Percentiles rank a stretch among this genome's conserved stretches.
These are phyloP conservation scores for Nematodospora valgi DNA, from an alignment of 805 yeast genomes.

Conservation along the genomic window DNA sequence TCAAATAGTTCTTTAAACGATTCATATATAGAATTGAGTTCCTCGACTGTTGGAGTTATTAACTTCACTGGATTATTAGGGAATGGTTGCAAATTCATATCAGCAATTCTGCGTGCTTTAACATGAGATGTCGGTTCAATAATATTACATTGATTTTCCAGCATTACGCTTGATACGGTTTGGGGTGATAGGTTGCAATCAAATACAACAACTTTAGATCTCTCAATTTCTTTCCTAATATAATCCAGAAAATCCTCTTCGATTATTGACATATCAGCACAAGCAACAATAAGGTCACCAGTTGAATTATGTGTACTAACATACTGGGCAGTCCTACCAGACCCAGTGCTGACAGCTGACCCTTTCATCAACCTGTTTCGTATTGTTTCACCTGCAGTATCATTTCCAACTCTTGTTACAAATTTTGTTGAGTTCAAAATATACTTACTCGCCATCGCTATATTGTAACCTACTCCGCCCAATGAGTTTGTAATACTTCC, in stretches of 20 bases:
- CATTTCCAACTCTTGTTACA: conserved; percentile 62
- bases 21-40: conserved; percentile 53
- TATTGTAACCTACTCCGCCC: conserved; percentile 87
- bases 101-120: conserved; percentile 52
- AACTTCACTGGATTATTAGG: conserved; percentile 47
- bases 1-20: conserved; percentile 39
- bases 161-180: conserved; percentile 37
- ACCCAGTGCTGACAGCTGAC: conserved; percentile 36
- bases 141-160: conserved; percentile 26
- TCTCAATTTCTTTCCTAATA: conserved; percentile 39
- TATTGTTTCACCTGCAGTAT: conserved; percentile 47
- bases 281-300: conserved; percentile 70
- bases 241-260: conserved; percentile 47
- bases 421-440: conserved; percentile 30
- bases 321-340: conserved; percentile 62
- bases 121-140: conserved; percentile 78
- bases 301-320: conserved; percentile 57
- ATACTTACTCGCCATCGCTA: conserved; percentile 59
- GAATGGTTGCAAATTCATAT: conserved; percentile 37
- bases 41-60: conserved; percentile 68
- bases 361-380: conserved; percentile 25
- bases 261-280: conserved; percentile 80
- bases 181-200: conserved; percentile 65
- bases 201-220: conserved; percentile 52
- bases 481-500: conserved; percentile 53